Conservation (phyloP, 2,329 filamentous ascomycete species). For the Aspergillus terreus region DNA sequence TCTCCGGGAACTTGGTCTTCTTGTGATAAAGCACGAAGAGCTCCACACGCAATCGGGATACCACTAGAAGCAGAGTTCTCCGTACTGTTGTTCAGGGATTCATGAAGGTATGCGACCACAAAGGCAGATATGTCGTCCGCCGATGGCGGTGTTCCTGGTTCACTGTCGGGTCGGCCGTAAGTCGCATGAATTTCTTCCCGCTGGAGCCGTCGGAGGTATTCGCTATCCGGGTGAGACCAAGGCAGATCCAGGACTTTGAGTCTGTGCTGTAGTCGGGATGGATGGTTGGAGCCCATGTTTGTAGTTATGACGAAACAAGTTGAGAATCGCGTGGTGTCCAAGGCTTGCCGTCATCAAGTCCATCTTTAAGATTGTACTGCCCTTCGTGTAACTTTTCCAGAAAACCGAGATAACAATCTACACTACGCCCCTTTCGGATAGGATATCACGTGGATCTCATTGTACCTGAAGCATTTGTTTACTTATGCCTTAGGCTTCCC, state of each 20-base stretch:
- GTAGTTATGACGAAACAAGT: not conserved
- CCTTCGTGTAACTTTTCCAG: not conserved
- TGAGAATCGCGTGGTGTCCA: not conserved
- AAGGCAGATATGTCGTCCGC: not conserved
- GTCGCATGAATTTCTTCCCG: conserved; percentile 1
- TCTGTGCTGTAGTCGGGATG: not conserved
- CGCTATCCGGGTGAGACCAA: conserved; percentile 1
- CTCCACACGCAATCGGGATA: conserved; percentile 2
- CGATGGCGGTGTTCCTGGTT: conserved; percentile 1
- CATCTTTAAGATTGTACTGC: not conserved
- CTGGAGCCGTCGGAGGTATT: conserved; percentile 2
- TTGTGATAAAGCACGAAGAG: not conserved
- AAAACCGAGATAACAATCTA: not conserved
- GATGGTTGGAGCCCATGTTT: not conserved
- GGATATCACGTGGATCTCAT: not conserved
- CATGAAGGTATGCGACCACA: not conserved
- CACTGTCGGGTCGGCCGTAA: not conserved
- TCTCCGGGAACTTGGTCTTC: not conserved
- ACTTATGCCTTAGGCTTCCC: too few relatives aligned
- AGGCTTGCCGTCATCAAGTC: not conserved
- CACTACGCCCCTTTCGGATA: not conserved
- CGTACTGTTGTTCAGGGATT: not conserved
- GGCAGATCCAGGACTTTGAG: not conserved
- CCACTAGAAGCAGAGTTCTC: not conserved
- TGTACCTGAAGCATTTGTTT: not conserved